Conservation (phyloP, 257 asterid genomes). For the Mentha longifolia region DNA sequence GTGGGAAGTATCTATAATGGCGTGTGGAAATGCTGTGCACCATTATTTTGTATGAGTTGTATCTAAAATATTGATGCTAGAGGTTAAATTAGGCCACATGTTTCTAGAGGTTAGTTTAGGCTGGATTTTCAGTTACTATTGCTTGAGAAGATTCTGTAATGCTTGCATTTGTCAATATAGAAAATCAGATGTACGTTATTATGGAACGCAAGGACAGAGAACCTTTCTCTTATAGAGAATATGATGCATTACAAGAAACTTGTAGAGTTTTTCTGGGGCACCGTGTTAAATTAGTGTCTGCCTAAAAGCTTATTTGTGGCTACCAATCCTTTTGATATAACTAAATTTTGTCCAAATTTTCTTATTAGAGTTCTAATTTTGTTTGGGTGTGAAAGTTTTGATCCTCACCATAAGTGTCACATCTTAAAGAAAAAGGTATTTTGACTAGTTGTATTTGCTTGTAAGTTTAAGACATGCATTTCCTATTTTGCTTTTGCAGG, state of each 20-base stretch:
- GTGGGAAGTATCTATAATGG: background rate
- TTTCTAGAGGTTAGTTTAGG: background rate
- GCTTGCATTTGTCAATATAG: background rate
- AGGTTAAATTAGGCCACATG: background rate
- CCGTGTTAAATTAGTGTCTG: background rate
- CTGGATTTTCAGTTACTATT: background rate
- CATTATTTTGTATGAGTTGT: background rate
- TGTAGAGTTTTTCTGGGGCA: background rate
- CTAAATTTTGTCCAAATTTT: background rate
- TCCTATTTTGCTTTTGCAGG: conserved; percentile 56
- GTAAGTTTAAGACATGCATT: background rate
- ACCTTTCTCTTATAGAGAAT: background rate
- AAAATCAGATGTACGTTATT: background rate
- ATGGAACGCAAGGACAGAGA: background rate
- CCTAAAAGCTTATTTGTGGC: conserved; percentile 11
- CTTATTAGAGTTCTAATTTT: conserved; percentile 1
- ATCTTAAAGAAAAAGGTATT: background rate
- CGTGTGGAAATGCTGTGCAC: conserved; percentile 2
- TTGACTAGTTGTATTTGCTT: background rate
- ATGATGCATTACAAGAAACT: conserved; percentile 1
- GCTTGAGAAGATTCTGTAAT: background rate
- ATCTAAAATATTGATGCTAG: conserved; percentile 12
- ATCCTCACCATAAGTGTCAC: background rate
- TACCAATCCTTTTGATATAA: conserved; percentile 1
- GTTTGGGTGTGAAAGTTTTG: background rate